These are phyloP conservation scores for Cryomyces minteri DNA, from an alignment of 495 filamentous ascomycete genomes.

Conservation along the genomic window DNA sequence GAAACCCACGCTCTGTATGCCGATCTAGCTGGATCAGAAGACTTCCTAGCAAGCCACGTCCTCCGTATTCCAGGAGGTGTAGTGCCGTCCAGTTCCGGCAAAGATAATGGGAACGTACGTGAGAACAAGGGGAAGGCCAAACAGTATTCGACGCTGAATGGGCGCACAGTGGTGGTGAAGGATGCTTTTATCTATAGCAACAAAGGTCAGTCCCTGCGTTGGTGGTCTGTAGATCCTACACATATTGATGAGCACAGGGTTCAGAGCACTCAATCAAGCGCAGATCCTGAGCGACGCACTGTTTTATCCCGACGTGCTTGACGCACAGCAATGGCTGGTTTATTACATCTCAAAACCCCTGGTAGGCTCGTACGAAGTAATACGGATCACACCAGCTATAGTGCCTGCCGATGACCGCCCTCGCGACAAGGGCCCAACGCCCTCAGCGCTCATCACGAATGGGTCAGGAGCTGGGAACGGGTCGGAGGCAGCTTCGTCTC, in stretches of 20 bases:
- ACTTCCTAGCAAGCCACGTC: constrained; percentile 94
- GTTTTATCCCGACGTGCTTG: constrained; percentile 71
- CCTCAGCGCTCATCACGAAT: constrained; percentile 5
- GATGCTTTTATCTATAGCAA: constrained; percentile 89
- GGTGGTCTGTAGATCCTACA: neutral
- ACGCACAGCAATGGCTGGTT: constrained; percentile 81
- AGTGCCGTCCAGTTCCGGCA: constrained; percentile 35
- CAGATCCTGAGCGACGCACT: constrained; percentile 71
- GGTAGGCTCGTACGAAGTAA: constrained; percentile 62
- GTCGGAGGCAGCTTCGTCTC: neutral
- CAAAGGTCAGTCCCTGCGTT: constrained; percentile 47
- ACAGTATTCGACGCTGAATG: constrained; percentile 82
- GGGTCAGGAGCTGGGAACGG: neutral
- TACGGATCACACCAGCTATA: constrained; percentile 19
- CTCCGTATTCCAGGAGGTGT: constrained; percentile 55
- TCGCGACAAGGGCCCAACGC: constrained; percentile 7
- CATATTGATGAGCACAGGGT: constrained; percentile 35
- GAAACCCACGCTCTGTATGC: constrained; percentile 61
- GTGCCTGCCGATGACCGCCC: constrained; percentile 5
- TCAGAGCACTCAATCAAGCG: constrained; percentile 78
- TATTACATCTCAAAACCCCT: constrained; percentile 95
- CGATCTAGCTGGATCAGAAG: constrained; percentile 73
- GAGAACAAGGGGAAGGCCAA: constrained; percentile 87
- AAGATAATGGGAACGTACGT: constrained; percentile 59
- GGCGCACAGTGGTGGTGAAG: constrained; percentile 84